A percentile compares a stretch with the other conserved stretches of the same genome.
Evolutionary conservation across 1,284 basidiomycete genomes (phyloP).

Genomic region (Rhodotorula sp.): DNA sequence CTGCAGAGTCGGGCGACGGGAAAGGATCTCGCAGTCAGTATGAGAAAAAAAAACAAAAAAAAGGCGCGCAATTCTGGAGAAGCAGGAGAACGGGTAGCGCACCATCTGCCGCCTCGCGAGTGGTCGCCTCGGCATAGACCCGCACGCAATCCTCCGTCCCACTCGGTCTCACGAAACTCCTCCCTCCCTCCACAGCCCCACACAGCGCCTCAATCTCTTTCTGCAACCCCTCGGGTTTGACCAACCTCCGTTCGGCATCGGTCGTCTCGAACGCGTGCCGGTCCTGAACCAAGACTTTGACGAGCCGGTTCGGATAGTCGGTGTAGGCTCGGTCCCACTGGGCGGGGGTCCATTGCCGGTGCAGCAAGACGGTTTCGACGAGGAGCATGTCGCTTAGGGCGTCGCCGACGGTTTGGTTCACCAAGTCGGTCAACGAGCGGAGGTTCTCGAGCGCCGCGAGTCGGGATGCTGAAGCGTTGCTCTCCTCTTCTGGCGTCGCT

Average conservation of each 20-base stretch:
- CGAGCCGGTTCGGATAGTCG: constrained; percentile 93
- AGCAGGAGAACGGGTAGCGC: constrained; percentile 43
- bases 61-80: no score
- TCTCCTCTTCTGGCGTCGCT: constrained; percentile 29
- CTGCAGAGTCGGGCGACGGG: background rate
- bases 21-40: background rate
- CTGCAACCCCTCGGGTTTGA: constrained; percentile 77
- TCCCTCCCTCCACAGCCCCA: constrained; percentile 73
- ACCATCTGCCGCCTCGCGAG: constrained; percentile 77
- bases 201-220: constrained; percentile 82
- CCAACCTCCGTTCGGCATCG: constrained; percentile 88
- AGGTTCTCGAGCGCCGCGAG: constrained; percentile 75
- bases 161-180: constrained; percentile 92
- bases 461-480: constrained; percentile 75
- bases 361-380: constrained; percentile 86
- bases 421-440: constrained; percentile 72
- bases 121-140: constrained; percentile 90
- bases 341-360: constrained; percentile 75
- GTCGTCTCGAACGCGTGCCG: constrained; percentile 82
- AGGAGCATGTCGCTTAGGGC: constrained; percentile 94
- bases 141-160: constrained; percentile 98
- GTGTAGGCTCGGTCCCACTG: constrained; percentile 94
- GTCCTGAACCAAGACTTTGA: constrained; percentile 88
- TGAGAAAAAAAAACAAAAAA: no score
- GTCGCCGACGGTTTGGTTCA: constrained; percentile 99